These are phyloP conservation scores for Boechera divaricarpa DNA, from an alignment of 345 rosid species.

Conservation along the genomic window DNA sequence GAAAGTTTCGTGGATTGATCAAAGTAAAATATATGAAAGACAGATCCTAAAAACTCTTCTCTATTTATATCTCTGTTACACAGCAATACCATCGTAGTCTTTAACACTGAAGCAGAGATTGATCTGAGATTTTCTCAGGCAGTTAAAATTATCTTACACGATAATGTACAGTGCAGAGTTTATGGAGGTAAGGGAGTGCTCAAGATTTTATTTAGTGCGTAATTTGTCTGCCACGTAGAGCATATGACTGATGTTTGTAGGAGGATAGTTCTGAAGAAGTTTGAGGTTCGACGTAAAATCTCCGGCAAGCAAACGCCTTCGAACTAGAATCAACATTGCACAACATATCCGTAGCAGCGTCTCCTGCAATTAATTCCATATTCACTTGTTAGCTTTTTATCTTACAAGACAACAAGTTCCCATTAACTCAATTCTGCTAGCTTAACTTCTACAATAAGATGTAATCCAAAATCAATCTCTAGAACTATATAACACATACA, in stretches of 20 bases:
- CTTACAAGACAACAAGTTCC: conserved; percentile 4
- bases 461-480: conserved; percentile 2
- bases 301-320: conserved; percentile 71
- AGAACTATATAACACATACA: neutral
- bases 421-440: neutral
- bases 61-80: conserved; percentile 30
- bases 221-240: conserved; percentile 48
- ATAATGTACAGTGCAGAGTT: conserved; percentile 41
- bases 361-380: conserved; percentile 25
- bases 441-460: neutral
- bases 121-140: conserved; percentile 31
- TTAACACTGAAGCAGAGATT: conserved; percentile 18
- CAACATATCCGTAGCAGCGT: conserved; percentile 44
- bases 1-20: conserved; percentile 27
- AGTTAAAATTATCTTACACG: conserved; percentile 29
- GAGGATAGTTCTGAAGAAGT: conserved; percentile 85
- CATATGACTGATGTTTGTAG: conserved; percentile 70
- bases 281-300: conserved; percentile 78
- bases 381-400: conserved; percentile 15
- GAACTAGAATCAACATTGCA: conserved; percentile 45
- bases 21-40: conserved; percentile 10
- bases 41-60: conserved; percentile 24
- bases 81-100: conserved; percentile 27
- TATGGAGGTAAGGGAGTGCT: conserved; percentile 13
- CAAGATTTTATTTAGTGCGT: conserved; percentile 32